A percentile compares a stretch with the other conserved stretches of the same genome.
These are phyloP conservation scores for Ceratocystis huliohia DNA, from an alignment of 2,329 filamentous ascomycete genomes.

Conservation along the genomic window DNA sequence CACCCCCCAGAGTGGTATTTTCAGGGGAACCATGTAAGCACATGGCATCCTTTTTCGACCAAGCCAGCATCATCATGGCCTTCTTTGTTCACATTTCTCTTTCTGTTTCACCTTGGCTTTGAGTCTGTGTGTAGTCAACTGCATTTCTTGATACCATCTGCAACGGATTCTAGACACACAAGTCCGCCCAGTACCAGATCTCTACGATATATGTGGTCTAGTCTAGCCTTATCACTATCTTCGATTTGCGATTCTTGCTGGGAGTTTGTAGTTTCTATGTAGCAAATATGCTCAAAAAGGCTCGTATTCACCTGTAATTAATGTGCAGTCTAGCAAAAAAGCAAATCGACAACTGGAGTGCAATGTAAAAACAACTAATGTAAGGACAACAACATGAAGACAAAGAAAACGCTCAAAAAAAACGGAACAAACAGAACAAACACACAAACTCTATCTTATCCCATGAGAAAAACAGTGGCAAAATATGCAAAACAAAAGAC, in stretches of 20 bases:
- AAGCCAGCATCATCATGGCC: background rate
- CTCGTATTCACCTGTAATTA: background rate
- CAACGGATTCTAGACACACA: background rate
- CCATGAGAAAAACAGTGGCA: conserved; percentile 4
- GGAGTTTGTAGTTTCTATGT: too few species aligned
- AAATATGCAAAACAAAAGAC: background rate
- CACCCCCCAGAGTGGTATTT: conserved; percentile 9
- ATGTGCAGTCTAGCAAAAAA: background rate
- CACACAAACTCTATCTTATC: conserved; percentile 9
- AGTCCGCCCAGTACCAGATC: background rate
- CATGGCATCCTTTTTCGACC: background rate
- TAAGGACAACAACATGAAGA: background rate
- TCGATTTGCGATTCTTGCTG: background rate
- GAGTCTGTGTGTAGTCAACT: background rate
- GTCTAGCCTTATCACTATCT: background rate
- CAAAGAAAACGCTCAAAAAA: conserved; percentile 10
- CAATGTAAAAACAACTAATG: background rate
- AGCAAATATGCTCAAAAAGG: background rate
- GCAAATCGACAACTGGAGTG: background rate
- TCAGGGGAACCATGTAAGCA: conserved; percentile 13
- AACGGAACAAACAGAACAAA: background rate
- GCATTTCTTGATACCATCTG: conserved; percentile 3
- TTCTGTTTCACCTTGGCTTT: background rate
- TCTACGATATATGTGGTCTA: background rate
- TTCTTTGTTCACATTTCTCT: background rate